Evolutionary conservation across 441 rosid genomes (phyloP), one percentile per base, ranked within the genome.

Genomic region (Geranium incanum): DNA sequence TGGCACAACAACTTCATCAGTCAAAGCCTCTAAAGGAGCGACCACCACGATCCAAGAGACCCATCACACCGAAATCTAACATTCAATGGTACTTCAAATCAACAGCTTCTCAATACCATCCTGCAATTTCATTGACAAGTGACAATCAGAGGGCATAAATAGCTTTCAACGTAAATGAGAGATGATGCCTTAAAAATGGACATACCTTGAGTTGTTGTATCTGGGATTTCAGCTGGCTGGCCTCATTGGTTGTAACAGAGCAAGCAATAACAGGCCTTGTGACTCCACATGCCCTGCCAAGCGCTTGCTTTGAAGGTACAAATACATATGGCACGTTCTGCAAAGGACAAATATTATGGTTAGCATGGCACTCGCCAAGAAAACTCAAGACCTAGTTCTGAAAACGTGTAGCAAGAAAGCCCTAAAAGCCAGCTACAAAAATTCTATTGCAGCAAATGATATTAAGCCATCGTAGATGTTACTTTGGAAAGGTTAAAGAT

Each of bases 291-390:
- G 99, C 99, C 72, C 99, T 81, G 68, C 97, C 99, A 64, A 92
- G 92, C 6, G 97, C 95, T 85, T 89, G 88, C 79, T 92, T 94
- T 68, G 97, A 92, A 6, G 97, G 99, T 9, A 94, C 99, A 84
- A 94, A 94, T 21, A 94, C 97, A 66, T 92, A 94, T 0, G 97
- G 98, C 38, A 94, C 98, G 70, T 94, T 94, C 98, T 94, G 83
- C 81, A 73, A 36, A 73, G 74, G 69, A 64, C 1, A 70, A 36
- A 6, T 21, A 59, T 66, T 39, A 33, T 66, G 9, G 38, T 15
- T 37, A 21, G 13, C 1, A 28, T 28, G 33, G 3, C 1, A 28
- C 33, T 28, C 12, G 9, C 1, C 33, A 28, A 28, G 33, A 28
- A 2, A 28, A 28, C 33, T 28, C 33, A 28, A 28, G 3, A 28